Percentiles rank a stretch among this genome's conserved stretches.
phyloP scores from a whole-genome alignment of 2,329 filamentous ascomycete genomes.

The Monosporascus sp. region DNA sequence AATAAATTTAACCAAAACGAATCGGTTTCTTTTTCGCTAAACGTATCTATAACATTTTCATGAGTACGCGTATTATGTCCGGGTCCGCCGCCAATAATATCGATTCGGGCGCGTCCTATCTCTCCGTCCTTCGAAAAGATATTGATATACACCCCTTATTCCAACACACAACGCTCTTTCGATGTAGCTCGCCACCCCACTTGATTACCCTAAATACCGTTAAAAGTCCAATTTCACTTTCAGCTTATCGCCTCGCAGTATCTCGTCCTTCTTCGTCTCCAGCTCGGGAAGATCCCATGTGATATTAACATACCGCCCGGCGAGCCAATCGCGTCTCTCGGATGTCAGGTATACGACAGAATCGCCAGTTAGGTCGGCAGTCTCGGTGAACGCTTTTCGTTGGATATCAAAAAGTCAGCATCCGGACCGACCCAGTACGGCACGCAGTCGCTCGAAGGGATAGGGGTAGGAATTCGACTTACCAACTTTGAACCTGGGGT shows the following conservation, averaged over 20 bases:
- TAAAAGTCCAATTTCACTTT: conserved; percentile 22
- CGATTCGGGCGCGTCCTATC: too few species aligned
- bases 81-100: too few species aligned
- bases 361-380: conserved; percentile 22
- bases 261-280: conserved; percentile 23
- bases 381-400: conserved; percentile 20
- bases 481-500: conserved; percentile 9
- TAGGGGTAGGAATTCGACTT: not conserved
- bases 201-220: too few species aligned
- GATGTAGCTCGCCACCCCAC: too few species aligned
- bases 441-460: too few species aligned
- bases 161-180: too few species aligned
- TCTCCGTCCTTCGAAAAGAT: too few species aligned
- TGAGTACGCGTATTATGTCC: too few species aligned
- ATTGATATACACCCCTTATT: too few species aligned
- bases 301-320: conserved; percentile 33
- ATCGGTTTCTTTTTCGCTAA: too few species aligned
- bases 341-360: conserved; percentile 25
- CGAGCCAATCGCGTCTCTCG: conserved; percentile 25
- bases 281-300: conserved; percentile 35
- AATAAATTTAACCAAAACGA: too few species aligned
- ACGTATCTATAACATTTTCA: too few species aligned
- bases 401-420: not conserved
- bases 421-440: not conserved
- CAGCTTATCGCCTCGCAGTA: conserved; percentile 22